Evolutionary conservation across 345 rosid species (phyloP).

Genomic region (Diplotaxis tenuifolia): DNA sequence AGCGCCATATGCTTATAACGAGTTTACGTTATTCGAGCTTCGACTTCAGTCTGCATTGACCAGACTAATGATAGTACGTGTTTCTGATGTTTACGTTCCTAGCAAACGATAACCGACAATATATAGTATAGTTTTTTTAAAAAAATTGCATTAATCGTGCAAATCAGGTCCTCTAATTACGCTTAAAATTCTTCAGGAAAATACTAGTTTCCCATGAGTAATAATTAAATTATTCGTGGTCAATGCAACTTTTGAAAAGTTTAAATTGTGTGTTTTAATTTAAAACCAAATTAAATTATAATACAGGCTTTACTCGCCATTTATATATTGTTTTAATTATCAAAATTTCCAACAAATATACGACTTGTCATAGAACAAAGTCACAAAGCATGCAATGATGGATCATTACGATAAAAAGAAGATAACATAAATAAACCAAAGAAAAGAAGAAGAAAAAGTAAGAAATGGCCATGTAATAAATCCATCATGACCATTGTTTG

Average conservation of each 20-base stretch:
- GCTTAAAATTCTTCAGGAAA: not conserved
- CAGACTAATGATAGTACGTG: slow-evolving; percentile 16
- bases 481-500: slow-evolving; percentile 35
- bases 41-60: slow-evolving; percentile 13
- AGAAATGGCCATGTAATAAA: slow-evolving; percentile 29
- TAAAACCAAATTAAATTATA: not conserved
- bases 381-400: slow-evolving; percentile 38
- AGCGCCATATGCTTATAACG: not conserved
- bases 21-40: not conserved
- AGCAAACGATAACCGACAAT: not conserved
- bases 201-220: not conserved
- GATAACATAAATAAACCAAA: slow-evolving; percentile 16
- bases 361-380: slow-evolving; percentile 25
- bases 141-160: not conserved
- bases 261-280: not conserved
- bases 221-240: not conserved
- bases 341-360: not conserved
- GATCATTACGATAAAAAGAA: slow-evolving; percentile 28
- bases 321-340: not conserved
- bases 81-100: slow-evolving; percentile 23
- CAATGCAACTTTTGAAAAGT: not conserved
- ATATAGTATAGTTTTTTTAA: not conserved
- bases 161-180: not conserved
- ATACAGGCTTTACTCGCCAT: not conserved
- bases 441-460: slow-evolving; percentile 9